These are phyloP conservation scores for Hyaloperonospora arabidopsidis DNA, from an alignment of 352 stramenopile species.

Conservation along the genomic window DNA sequence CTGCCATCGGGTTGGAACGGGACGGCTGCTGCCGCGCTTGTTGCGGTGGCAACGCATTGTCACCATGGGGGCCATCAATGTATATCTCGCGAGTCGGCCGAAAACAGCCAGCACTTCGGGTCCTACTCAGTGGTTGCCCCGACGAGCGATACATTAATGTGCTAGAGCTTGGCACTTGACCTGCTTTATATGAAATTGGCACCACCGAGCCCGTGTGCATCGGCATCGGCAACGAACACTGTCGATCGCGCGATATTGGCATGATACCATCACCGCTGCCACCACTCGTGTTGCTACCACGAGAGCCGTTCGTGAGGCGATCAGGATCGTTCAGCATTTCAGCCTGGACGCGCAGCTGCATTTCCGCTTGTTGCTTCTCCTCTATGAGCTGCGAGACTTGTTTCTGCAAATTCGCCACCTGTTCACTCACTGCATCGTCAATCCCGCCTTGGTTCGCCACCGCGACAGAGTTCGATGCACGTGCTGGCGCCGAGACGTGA, in stretches of 20 bases:
- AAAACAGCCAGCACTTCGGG: conserved; percentile 38
- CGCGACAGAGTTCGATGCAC: conserved; percentile 24
- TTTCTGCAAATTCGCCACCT: conserved; percentile 79
- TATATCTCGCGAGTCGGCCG: conserved; percentile 35
- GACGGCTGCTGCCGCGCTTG: conserved; percentile 16
- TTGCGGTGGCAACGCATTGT: conserved; percentile 3
- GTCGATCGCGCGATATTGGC: conserved; percentile 33
- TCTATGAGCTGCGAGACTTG: conserved; percentile 79
- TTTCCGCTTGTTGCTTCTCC: conserved; percentile 77
- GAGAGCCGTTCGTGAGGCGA: conserved; percentile 32
- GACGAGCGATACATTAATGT: conserved; percentile 37
- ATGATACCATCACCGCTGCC: conserved; percentile 19
- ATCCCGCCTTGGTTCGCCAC: conserved; percentile 12
- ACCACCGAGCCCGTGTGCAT: conserved; percentile 24
- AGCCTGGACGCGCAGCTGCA: conserved; percentile 59
- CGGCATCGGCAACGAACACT: conserved; percentile 60
- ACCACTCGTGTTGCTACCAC: conserved; percentile 27
- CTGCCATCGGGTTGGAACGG: conserved; percentile 21
- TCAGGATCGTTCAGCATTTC: conserved; percentile 52
- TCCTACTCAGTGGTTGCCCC: conserved; percentile 29
- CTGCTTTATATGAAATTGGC: conserved; percentile 6
- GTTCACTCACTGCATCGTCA: conserved; percentile 60
- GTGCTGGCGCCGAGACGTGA: conserved; percentile 64
- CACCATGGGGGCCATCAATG: conserved; percentile 30
- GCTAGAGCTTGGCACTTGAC: conserved; percentile 16